Base-by-base conservation (phyloP, 139 green algal genomes). In the Chlorella sp. region DNA sequence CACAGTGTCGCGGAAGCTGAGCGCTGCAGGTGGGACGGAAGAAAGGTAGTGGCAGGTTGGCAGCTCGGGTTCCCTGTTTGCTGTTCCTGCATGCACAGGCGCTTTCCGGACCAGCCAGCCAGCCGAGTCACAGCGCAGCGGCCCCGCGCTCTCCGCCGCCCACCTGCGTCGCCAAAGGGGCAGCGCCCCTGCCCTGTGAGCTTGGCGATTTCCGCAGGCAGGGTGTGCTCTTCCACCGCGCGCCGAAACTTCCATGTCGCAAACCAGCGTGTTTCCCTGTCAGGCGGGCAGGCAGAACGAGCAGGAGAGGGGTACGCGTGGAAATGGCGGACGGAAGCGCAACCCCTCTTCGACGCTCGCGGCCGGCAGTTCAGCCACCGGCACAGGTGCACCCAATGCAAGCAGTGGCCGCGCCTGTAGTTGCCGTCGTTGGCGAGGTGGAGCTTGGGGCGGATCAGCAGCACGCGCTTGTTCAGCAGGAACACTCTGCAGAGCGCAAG, bases 401-500 rank as follows among this genome's bases (percentile, higher is more conserved):
- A 43, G 7, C n/a, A 17, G 58, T 62, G 21, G 21, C 23, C 36
- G 31, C 27, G 73, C 83, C 83, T 82, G 88, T 99, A 99, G 84
- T 99, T 99, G 36, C 96, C 96, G 67, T 99, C 96, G 72, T 98
- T 94, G 29, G 94, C 95, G 19, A 99, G 79, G 63, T 90, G 74
- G 71, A 95, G 81, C 85, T 99, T 99, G 61, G 96, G 96, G 5
- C 95, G 86, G 38, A 99, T 92, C 36, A 98, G 87, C 60, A 98
- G 82, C 33, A 99, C 81, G 17, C 84, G 80, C 21, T 87, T 31
- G 80, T 97, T 79, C 21, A 97, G 84, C 58, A 96, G 43, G 31
- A 97, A 89, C 21, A 95, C 85, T 23, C 95, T 90, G 87, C 93
- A 97, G 80, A 97, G 62, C 91, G 83, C 56, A 94, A 90, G 12